phyloP scores from a whole-genome alignment of 805 yeast genomes.

The Tetrapisispora fleetii region DNA sequence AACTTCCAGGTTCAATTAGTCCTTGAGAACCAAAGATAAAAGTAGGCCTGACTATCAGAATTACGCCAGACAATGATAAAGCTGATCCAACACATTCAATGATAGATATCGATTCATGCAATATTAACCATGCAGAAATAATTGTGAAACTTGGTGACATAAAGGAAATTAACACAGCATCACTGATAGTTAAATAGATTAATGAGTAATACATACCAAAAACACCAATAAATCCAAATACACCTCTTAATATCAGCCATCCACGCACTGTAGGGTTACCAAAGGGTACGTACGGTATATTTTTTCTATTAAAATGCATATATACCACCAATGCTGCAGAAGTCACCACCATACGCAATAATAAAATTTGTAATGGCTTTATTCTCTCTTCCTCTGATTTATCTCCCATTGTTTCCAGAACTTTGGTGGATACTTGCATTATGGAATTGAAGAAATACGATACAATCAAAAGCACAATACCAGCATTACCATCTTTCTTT shows the following conservation, averaged over 20 bases:
- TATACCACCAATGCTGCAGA: slow-evolving; percentile 46
- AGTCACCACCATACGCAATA: slow-evolving; percentile 71
- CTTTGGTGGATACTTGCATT: slow-evolving; percentile 67
- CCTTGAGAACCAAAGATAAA: slow-evolving; percentile 45
- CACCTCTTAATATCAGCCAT: slow-evolving; percentile 52
- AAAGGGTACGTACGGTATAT: slow-evolving; percentile 50
- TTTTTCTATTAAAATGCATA: slow-evolving; percentile 36
- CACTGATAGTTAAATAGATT: slow-evolving; percentile 64
- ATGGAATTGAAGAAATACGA: slow-evolving; percentile 68
- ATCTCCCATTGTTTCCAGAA: slow-evolving; percentile 57
- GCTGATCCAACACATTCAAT: slow-evolving; percentile 63
- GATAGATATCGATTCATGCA: slow-evolving; percentile 56
- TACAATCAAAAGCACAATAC: slow-evolving; percentile 45
- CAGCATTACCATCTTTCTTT: slow-evolving; percentile 30
- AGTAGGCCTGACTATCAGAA: slow-evolving; percentile 72
- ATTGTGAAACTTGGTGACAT: slow-evolving; percentile 71
- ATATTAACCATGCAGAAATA: slow-evolving; percentile 53
- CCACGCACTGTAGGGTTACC: slow-evolving; percentile 55
- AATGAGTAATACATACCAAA: slow-evolving; percentile 69
- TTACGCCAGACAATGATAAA: slow-evolving; percentile 63
- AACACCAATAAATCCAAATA: slow-evolving; percentile 71
- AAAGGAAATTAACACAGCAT: slow-evolving; percentile 73
- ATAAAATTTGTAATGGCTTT: slow-evolving; percentile 69
- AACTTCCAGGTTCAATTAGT: neutral
- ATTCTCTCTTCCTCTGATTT: slow-evolving; percentile 41